Evolutionary conservation across 1,284 basidiomycete species (phyloP).

Genomic region (Hypsizygus ulmarius): DNA sequence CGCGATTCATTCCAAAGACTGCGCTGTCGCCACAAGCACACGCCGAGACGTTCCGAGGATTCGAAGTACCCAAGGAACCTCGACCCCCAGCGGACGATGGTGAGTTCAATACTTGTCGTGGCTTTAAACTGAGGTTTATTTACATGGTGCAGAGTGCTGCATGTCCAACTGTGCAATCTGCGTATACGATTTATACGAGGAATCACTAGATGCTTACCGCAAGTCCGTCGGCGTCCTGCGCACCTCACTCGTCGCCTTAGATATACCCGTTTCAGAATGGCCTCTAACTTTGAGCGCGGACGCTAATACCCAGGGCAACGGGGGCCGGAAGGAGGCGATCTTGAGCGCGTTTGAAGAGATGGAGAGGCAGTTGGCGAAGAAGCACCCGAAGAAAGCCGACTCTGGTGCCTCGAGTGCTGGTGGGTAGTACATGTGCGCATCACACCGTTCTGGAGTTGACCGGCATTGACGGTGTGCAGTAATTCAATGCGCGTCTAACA

Average conservation of each 20-base stretch:
- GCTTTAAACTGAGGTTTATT: conserved; percentile 3
- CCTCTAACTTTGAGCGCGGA: conserved; percentile 41
- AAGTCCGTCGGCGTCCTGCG: conserved; percentile 53
- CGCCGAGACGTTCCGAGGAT: conserved; percentile 46
- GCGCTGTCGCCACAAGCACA: neutral
- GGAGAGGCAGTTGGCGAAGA: conserved; percentile 53
- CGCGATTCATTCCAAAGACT: conserved; percentile 1
- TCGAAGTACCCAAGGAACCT: conserved; percentile 59
- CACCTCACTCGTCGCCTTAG: conserved; percentile 43
- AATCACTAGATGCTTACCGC: conserved; percentile 68
- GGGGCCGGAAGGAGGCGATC: conserved; percentile 32
- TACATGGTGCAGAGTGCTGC: conserved; percentile 67
- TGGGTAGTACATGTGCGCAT: conserved; percentile 28
- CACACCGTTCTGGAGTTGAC: conserved; percentile 7
- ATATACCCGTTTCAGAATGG: conserved; percentile 66
- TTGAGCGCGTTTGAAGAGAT: conserved; percentile 66
- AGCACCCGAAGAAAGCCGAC: conserved; percentile 27
- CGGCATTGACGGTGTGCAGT: neutral
- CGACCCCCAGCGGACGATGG: conserved; percentile 63
- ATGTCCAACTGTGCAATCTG: conserved; percentile 91
- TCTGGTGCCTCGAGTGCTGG: conserved; percentile 23
- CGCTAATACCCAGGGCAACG: conserved; percentile 5
- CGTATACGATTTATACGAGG: conserved; percentile 85
- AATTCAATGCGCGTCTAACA: conserved; percentile 10
- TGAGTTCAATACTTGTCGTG: conserved; percentile 29